Base-by-base conservation (phyloP, 495 filamentous ascomycete genomes). In the Lindgomyces ingoldianus region DNA sequence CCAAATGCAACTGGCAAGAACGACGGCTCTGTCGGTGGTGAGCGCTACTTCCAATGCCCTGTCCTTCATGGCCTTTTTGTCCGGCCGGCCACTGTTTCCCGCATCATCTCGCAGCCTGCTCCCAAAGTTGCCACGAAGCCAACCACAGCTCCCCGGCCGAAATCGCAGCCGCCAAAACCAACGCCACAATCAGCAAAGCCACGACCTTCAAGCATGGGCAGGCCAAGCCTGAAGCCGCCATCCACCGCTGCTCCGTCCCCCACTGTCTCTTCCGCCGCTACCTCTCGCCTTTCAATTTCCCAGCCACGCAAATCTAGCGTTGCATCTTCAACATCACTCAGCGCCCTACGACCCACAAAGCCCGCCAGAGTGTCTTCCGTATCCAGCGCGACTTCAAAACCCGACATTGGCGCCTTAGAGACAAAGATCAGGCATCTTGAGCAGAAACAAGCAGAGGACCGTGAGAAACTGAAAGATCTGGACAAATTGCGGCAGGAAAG, bases 41-140 rank as follows among this genome's bases (percentile, higher is more conserved):
- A 93, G 65, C 81, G 91, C 41, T 98, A 98, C 75, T 98, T 98
- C 70, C 84, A 91, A 24, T 97, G 93, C 71, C 75, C 85, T 54
- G 85, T 85, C 60, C 84, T 84, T 4, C 84, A 84, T 77, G 94
- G 94, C 69, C 94, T 98, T 89, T 98, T 98, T 70, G 82, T 96
- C 29, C 82, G 89, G 33, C 87, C 90, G 4, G 72, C 79, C 2
- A 85, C 84, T 12, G 58, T 77, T 1, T 77, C 84, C 24, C 79
- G 79, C 26, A 73, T 92, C 19, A 57, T 95, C 42, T 83, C 85
- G 52, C 78, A 85, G 56, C 57, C 69, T 0, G 73, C 67, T 11
- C 56, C 57, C n/a, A 59, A 65, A n/a, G n/a, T n/a, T n/a, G n/a
- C n/a, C n/a, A n/a, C n/a, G n/a, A n/a, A n/a, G n/a, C n/a, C n/a